Evolutionary conservation across 306 rosid genomes (phyloP).

Genomic region (Malus orientalis): DNA sequence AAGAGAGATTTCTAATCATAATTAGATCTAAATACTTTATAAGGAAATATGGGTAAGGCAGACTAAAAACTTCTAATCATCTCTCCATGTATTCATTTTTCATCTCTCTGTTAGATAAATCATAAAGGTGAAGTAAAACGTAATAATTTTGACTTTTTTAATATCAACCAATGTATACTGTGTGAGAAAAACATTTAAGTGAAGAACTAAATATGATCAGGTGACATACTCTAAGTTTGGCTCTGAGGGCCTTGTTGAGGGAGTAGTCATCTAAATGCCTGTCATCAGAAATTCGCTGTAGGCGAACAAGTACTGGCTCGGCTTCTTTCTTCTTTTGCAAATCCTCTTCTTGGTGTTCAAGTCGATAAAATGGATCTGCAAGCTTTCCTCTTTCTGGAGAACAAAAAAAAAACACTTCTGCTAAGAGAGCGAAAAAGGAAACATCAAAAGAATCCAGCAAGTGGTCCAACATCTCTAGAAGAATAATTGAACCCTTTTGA

Average conservation of each 20-base stretch:
- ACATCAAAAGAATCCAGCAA: neutral
- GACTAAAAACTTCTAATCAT: neutral
- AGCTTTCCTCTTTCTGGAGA: slow-evolving; percentile 68
- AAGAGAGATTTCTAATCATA: neutral
- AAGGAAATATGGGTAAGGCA: neutral
- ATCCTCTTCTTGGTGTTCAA: slow-evolving; percentile 86
- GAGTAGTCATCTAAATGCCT: slow-evolving; percentile 76
- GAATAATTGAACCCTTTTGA: neutral
- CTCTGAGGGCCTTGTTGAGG: slow-evolving; percentile 62
- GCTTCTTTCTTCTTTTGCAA: slow-evolving; percentile 85
- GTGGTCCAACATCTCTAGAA: neutral
- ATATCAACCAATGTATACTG: neutral
- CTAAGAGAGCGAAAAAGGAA: slow-evolving; percentile 1
- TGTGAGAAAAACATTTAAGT: neutral
- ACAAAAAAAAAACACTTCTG: neutral
- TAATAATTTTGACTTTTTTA: neutral
- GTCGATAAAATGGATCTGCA: slow-evolving; percentile 93
- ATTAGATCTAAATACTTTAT: neutral
- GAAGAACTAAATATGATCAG: slow-evolving; percentile 9
- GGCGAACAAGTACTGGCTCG: slow-evolving; percentile 75
- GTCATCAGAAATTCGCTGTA: slow-evolving; percentile 67
- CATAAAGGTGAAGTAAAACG: neutral
- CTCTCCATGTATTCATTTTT: neutral
- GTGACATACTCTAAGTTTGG: slow-evolving; percentile 63
- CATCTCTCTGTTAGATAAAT: neutral